Base-by-base conservation (phyloP, 2,329 filamentous ascomycete species). In the Penicillium sp. region DNA sequence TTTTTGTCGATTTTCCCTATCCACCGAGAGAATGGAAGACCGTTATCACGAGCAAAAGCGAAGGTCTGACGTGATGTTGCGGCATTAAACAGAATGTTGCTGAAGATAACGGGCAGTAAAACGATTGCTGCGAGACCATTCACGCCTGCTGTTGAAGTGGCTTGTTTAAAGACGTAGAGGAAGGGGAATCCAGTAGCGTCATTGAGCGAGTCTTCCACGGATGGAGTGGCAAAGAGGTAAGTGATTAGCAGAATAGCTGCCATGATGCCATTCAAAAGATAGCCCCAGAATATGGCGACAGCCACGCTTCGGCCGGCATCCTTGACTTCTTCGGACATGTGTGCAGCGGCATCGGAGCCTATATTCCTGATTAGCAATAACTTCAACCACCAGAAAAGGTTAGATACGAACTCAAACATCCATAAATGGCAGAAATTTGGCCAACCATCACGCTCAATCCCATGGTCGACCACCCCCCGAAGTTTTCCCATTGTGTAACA, bases 261-360 rank as follows among this genome's bases (percentile, higher is more conserved):
- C 28, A 77, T 64, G 4, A 67, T 57, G 4, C 74, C 74, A 53
- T 78, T 79, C 41, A 74, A 63, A n/a, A 76, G 53, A 58, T 75
- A 76, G 31, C 70, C 70, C 59, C 69, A 73, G 45, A 74, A 65
- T 53, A 79, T 78, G 1, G 73, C 74, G 23, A 68, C 60, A 1
- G 77, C 77, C 1, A 79, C 73, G 47, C 73, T 73, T 8, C 68
- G 58, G 3, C 70, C 69, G 1, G 77, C 74, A 39, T 79, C 71
- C 48, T 74, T 71, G 15, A 79, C 71, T 57, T 80, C 77, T 61
- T 79, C 77, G 1, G 76, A 74, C 59, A 79, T 72, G 31, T 61
- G 58, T 63, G 72, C 42, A 13, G 47, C 47, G 10, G 59, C 61
- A 51, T 64, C 61, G 54, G 70, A 42, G 57, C 69, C 52, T 62